Evolutionary conservation across 1,284 basidiomycete genomes (phyloP).

Genomic region (Ceratobasidium sp.): DNA sequence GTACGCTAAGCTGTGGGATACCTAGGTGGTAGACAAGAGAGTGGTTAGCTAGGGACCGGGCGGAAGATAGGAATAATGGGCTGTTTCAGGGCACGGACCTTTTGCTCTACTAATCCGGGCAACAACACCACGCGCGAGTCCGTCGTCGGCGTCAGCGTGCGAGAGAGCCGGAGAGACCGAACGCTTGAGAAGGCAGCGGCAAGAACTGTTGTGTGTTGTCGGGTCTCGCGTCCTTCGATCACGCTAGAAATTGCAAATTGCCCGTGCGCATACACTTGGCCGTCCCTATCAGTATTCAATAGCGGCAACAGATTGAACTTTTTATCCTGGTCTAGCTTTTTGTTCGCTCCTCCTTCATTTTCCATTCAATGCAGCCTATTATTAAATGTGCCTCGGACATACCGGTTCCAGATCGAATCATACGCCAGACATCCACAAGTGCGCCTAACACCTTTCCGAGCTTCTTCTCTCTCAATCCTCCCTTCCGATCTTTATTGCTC

Average conservation of each 20-base stretch:
- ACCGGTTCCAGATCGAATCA: no score
- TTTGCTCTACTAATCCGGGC: not conserved
- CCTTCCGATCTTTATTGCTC: no score
- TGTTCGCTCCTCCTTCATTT: no score
- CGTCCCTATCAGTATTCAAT: constrained; percentile 8
- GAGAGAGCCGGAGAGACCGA: not conserved
- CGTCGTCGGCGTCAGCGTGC: not conserved
- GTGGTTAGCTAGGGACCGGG: not conserved
- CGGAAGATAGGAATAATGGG: not conserved
- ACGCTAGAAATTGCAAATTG: not conserved
- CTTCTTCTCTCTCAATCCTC: no score
- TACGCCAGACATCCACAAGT: no score
- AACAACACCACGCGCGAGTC: not conserved
- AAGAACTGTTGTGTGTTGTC: not conserved
- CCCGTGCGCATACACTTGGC: not conserved
- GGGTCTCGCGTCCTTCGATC: not conserved
- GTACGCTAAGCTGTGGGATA: not conserved
- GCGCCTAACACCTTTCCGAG: no score
- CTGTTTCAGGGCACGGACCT: constrained; percentile 6
- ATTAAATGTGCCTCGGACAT: no score
- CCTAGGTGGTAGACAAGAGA: not conserved
- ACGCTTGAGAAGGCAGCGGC: not conserved
- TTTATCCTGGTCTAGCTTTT: not conserved
- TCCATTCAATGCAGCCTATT: no score
- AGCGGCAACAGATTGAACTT: not conserved